Conservation (phyloP, 129 eudicot genomes). For the Saussurea involucrata region DNA sequence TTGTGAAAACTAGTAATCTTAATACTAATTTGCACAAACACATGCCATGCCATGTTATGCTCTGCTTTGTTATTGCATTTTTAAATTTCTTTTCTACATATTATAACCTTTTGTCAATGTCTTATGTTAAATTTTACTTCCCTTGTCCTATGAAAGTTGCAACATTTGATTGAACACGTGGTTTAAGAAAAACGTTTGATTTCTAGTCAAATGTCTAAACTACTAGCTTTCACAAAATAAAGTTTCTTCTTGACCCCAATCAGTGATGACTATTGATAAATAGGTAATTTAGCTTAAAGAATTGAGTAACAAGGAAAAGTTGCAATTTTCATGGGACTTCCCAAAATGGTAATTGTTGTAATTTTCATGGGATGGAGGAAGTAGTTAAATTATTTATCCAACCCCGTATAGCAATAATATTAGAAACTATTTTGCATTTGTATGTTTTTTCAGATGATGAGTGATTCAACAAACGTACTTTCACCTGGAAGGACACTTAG, state of each 20-base stretch:
- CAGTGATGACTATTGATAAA: not conserved
- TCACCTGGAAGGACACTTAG: constrained; percentile 98
- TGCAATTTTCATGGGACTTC: not conserved
- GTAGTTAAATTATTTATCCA: constrained; percentile 1
- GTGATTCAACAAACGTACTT: constrained; percentile 92
- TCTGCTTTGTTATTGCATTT: not conserved
- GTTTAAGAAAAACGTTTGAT: not conserved
- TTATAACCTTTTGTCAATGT: not conserved
- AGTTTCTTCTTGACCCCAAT: not conserved
- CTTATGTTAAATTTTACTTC: not conserved
- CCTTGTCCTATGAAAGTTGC: not conserved
- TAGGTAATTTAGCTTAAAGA: not conserved
- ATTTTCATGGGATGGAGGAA: not conserved
- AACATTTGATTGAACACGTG: not conserved
- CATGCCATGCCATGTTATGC: not conserved
- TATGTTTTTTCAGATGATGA: constrained; percentile 78
- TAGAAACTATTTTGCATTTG: not conserved
- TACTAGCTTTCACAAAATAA: not conserved
- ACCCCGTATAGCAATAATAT: not conserved
- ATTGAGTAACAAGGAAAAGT: not conserved
- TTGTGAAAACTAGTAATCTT: not conserved
- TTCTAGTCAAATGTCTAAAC: not conserved
- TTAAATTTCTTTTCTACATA: not conserved
- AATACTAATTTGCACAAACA: not conserved
- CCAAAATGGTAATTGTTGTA: not conserved